These are phyloP conservation scores for Astragalus glycyphyllos DNA, from an alignment of 306 rosid species.

Conservation along the genomic window DNA sequence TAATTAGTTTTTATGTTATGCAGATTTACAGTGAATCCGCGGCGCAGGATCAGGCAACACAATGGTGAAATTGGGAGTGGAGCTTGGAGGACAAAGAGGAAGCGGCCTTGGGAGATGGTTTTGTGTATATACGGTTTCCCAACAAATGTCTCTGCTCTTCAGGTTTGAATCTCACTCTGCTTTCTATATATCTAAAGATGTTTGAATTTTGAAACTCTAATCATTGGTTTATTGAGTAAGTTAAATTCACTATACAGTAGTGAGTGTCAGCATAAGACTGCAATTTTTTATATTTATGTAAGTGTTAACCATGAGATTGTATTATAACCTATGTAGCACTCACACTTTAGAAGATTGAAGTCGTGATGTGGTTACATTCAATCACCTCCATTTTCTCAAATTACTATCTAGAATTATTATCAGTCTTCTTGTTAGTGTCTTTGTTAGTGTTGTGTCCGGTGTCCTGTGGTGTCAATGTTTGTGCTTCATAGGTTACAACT, in stretches of 20 bases:
- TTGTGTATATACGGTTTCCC: conserved; percentile 94
- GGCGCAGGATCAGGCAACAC: conserved; percentile 91
- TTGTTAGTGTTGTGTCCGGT: too few relatives aligned
- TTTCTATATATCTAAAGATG: not conserved
- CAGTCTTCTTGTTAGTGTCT: too few relatives aligned
- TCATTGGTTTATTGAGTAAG: conserved; percentile 26
- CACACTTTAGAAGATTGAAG: too few relatives aligned
- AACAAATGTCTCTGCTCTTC: conserved; percentile 88
- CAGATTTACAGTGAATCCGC: conserved; percentile 95
- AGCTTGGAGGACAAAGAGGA: conserved; percentile 85
- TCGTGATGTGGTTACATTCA: too few relatives aligned
- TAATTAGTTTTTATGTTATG: conserved; percentile 23
- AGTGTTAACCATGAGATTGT: not conserved
- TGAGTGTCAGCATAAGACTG: not conserved
- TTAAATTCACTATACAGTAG: not conserved
- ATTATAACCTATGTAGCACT: not conserved
- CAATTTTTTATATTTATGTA: not conserved
- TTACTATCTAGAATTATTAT: too few relatives aligned
- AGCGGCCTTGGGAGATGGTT: conserved; percentile 97
- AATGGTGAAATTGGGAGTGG: conserved; percentile 92
- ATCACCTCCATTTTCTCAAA: too few relatives aligned
- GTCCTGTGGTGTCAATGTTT: too few relatives aligned
- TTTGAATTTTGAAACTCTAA: not conserved
- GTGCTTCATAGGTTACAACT: too few relatives aligned
- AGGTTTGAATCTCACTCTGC: conserved; percentile 59